These are phyloP conservation scores for Neofusicoccum umdonicola DNA, from an alignment of 2,329 filamentous ascomycete species.

Conservation along the genomic window DNA sequence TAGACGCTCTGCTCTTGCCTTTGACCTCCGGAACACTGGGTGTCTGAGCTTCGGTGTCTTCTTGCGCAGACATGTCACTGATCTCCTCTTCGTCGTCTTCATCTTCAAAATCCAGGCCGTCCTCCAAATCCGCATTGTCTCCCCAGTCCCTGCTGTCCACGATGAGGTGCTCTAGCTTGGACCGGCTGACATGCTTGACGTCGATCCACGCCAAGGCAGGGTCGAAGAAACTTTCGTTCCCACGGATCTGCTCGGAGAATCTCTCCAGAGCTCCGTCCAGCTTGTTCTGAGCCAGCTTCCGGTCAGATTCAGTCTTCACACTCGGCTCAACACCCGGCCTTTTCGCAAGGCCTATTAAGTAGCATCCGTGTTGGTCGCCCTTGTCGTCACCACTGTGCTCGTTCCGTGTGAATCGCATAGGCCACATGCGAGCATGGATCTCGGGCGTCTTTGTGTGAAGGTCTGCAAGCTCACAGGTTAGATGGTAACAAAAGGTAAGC, in stretches of 20 bases:
- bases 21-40: background rate
- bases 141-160: conserved; percentile 40
- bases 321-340: background rate
- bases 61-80: background rate
- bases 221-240: conserved; percentile 38
- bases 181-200: conserved; percentile 30
- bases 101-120: conserved; percentile 40
- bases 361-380: conserved; percentile 58
- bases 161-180: conserved; percentile 42
- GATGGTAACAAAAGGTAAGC: background rate
- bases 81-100: conserved; percentile 20
- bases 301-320: conserved; percentile 34
- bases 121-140: conserved; percentile 39
- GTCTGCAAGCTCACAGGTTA: conserved; percentile 39
- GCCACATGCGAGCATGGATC: conserved; percentile 61
- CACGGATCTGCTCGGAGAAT: conserved; percentile 36
- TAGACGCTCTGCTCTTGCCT: conserved; percentile 19
- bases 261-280: conserved; percentile 39
- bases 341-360: conserved; percentile 57
- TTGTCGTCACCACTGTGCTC: conserved; percentile 21
- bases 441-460: conserved; percentile 53
- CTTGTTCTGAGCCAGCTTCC: conserved; percentile 42
- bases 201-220: conserved; percentile 34
- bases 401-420: conserved; percentile 51
- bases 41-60: background rate